These are phyloP conservation scores for Lycium barbarum DNA, from an alignment of 257 asterid species.

Conservation along the genomic window DNA sequence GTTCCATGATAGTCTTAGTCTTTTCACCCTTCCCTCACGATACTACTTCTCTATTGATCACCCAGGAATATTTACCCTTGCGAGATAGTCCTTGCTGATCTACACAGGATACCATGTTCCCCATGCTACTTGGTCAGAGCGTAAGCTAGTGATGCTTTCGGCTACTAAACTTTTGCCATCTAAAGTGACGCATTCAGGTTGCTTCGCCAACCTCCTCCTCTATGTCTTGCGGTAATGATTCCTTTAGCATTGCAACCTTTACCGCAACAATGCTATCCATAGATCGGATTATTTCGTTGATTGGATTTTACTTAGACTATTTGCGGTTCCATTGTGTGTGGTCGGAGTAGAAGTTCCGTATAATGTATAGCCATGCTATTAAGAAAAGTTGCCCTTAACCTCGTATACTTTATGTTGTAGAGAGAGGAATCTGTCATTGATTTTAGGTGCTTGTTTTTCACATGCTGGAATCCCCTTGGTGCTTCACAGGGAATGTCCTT, in stretches of 20 bases:
- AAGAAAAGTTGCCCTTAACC: background rate
- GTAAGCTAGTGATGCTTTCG: background rate
- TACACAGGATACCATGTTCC: too few relatives aligned
- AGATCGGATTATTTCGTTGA: too few relatives aligned
- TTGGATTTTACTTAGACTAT: too few relatives aligned
- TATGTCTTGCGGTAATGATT: too few relatives aligned
- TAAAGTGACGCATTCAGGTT: too few relatives aligned
- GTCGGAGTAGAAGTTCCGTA: too few relatives aligned
- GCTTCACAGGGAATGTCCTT: background rate
- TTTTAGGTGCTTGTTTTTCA: background rate
- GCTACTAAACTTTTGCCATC: background rate
- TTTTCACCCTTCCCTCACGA: background rate
- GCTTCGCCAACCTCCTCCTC: too few relatives aligned
- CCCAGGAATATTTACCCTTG: background rate
- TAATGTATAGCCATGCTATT: too few relatives aligned
- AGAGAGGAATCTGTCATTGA: background rate
- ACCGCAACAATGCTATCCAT: too few relatives aligned
- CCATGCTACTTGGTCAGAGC: background rate
- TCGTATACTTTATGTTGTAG: background rate
- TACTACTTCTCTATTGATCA: background rate
- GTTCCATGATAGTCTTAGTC: background rate
- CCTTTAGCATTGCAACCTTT: too few relatives aligned
- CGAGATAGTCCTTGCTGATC: too few relatives aligned
- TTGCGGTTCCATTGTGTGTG: too few relatives aligned
- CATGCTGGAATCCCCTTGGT: background rate